Evolutionary conservation across 78 protist species (phyloP).

Genomic region (Blattamonas nauphoetae): DNA sequence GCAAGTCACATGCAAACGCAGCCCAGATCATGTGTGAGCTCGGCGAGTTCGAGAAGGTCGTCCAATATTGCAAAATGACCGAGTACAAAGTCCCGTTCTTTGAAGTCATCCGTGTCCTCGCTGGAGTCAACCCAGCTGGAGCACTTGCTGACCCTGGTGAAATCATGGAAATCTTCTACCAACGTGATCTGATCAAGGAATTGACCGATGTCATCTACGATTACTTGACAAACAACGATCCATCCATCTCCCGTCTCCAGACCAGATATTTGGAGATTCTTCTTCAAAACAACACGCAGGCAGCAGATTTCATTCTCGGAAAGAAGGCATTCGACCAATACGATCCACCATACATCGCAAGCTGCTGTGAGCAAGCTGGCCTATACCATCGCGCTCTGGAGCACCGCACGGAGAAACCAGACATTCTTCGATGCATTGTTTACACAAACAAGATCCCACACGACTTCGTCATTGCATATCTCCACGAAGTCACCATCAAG

Average conservation of each 20-base stretch:
- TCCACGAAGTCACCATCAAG: background rate
- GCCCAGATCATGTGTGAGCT: conserved; percentile 71
- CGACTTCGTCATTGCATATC: conserved; percentile 18
- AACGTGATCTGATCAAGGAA: conserved; percentile 64
- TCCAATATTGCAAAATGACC: conserved; percentile 73
- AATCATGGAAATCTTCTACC: conserved; percentile 76
- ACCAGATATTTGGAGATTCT: conserved; percentile 91
- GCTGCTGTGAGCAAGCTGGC: conserved; percentile 90
- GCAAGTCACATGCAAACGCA: conserved; percentile 64
- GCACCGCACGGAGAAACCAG: conserved; percentile 79
- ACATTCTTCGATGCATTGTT: conserved; percentile 80
- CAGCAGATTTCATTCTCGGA: conserved; percentile 90
- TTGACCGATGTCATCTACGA: conserved; percentile 82
- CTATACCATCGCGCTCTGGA: conserved; percentile 86
- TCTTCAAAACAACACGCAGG: conserved; percentile 60
- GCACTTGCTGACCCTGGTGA: conserved; percentile 49
- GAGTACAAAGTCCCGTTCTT: conserved; percentile 47
- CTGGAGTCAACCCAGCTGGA: conserved; percentile 17
- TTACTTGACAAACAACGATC: conserved; percentile 69
- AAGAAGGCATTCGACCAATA: conserved; percentile 76
- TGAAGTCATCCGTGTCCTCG: background rate
- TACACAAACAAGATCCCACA: conserved; percentile 52
- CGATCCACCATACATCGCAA: conserved; percentile 74
- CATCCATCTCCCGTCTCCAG: conserved; percentile 79
- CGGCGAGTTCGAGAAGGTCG: conserved; percentile 76